Conservation (phyloP, 2,329 filamentous ascomycete species). For the Fusarium hainanense region DNA sequence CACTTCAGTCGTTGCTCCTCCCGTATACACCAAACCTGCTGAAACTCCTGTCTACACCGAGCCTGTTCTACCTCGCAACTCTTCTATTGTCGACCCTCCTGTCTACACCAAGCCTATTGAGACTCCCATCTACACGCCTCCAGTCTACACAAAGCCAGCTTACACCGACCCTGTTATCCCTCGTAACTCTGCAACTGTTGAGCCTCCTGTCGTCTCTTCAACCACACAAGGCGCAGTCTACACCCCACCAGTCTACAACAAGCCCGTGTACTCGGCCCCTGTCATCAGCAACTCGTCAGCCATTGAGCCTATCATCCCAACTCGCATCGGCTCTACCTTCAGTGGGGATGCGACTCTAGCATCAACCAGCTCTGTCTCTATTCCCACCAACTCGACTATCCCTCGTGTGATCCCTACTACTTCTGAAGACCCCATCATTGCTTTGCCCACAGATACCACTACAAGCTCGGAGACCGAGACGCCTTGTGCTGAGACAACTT, state of each 20-base stretch:
- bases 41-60: constrained; percentile 21
- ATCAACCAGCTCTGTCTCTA: constrained; percentile 6
- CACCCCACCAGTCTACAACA: constrained; percentile 27
- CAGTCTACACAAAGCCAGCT: constrained; percentile 19
- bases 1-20: constrained; percentile 2
- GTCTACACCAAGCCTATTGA: constrained; percentile 21
- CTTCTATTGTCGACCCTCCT: constrained; percentile 7
- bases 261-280: constrained; percentile 13
- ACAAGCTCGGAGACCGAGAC: constrained; percentile 12
- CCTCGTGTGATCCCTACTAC: constrained; percentile 8
- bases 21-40: constrained; percentile 5
- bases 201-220: not conserved
- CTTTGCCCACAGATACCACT: constrained; percentile 3
- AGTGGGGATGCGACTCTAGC: not conserved
- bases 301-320: constrained; percentile 9
- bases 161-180: not conserved
- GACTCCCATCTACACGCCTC: constrained; percentile 25
- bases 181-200: constrained; percentile 3
- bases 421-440: not conserved
- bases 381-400: constrained; percentile 18
- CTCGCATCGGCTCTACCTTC: not conserved
- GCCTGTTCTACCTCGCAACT: constrained; percentile 19
- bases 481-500: constrained; percentile 6
- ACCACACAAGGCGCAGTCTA: constrained; percentile 7
- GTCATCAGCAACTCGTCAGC: constrained; percentile 18